Evolutionary conservation across 108 stramenopile genomes (phyloP).

Genomic region (Cyclotella choctawhatcheeana): DNA sequence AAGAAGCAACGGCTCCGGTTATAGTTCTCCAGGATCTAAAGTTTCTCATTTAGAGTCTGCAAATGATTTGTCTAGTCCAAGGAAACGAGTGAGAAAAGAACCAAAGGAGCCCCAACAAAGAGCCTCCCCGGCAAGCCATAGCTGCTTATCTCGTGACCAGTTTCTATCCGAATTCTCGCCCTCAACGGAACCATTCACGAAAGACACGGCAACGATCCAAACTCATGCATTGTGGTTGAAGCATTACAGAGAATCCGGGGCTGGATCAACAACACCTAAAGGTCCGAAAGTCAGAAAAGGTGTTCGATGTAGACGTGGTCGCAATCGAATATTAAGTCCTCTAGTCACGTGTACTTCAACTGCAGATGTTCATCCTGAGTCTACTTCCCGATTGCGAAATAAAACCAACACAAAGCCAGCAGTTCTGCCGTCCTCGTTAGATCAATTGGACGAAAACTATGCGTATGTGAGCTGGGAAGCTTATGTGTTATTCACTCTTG

Average conservation of each 20-base stretch:
- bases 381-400: background rate
- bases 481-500: constrained; percentile 32
- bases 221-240: constrained; percentile 20
- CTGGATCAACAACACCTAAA: constrained; percentile 4
- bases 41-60: constrained; percentile 34
- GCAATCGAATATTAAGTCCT: constrained; percentile 37
- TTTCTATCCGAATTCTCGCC: constrained; percentile 19
- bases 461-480: constrained; percentile 33
- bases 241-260: constrained; percentile 10
- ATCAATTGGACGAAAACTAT: background rate
- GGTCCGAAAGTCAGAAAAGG: constrained; percentile 15
- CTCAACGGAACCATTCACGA: background rate
- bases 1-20: background rate
- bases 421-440: background rate
- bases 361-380: background rate
- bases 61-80: background rate
- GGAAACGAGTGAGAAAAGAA: background rate
- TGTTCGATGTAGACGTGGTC: constrained; percentile 43
- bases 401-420: constrained; percentile 1
- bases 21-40: constrained; percentile 20
- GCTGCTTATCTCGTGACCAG: constrained; percentile 10
- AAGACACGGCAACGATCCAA: constrained; percentile 21
- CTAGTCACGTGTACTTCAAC: constrained; percentile 27
- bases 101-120: background rate
- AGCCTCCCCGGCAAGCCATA: background rate